These are phyloP conservation scores for Magnusiomyces tetraspermus DNA, from an alignment of 1,139 yeast species.

Conservation along the genomic window DNA sequence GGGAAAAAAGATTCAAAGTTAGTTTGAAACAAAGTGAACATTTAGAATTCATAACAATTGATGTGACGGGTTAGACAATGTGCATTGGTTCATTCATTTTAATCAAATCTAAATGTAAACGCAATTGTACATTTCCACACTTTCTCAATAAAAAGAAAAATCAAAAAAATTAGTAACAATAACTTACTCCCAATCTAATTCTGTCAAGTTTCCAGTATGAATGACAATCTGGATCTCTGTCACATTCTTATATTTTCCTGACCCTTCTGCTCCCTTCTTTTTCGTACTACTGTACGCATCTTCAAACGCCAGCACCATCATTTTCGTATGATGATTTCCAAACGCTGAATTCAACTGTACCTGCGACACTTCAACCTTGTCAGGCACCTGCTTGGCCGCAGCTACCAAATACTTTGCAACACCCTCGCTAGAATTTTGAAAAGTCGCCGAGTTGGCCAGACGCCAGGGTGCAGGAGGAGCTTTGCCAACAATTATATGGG, in stretches of 20 bases:
- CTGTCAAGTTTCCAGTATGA: conserved; percentile 31
- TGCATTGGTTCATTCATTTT: too few relatives aligned
- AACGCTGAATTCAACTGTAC: conserved; percentile 20
- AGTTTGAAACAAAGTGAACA: too few relatives aligned
- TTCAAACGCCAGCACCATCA: conserved; percentile 28
- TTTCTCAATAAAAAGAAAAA: conserved; percentile 7
- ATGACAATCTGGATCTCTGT: conserved; percentile 25
- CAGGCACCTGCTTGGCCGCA: not conserved
- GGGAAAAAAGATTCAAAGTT: too few relatives aligned
- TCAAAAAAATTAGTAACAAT: not conserved
- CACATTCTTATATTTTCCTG: not conserved
- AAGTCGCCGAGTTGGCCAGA: not conserved
- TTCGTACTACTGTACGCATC: conserved; percentile 8
- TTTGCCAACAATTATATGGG: conserved; percentile 25
- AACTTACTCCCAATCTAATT: conserved; percentile 26
- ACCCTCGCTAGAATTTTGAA: not conserved
- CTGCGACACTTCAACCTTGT: conserved; percentile 9
- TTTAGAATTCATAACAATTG: too few relatives aligned
- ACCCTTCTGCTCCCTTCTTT: not conserved
- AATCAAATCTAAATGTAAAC: too few relatives aligned
- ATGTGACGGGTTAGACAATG: too few relatives aligned
- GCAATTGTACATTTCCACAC: too few relatives aligned
- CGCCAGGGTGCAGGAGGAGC: conserved; percentile 7
- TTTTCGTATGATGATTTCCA: conserved; percentile 31
- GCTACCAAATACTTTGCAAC: not conserved